phyloP scores from a whole-genome alignment of 148 eudicot species.

The Diospyros lotus region DNA sequence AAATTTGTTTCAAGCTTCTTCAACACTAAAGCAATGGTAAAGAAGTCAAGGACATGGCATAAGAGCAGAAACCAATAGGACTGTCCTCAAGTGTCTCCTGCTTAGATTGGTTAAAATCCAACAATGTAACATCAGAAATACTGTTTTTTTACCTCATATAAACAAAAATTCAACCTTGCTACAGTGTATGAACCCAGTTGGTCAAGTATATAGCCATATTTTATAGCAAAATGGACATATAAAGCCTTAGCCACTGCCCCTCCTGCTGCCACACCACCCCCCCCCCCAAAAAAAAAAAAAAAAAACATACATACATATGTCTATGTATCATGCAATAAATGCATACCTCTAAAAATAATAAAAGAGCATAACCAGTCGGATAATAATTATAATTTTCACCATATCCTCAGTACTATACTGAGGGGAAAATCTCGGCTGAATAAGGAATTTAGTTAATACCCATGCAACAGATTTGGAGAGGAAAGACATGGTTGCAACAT shows the following conservation, averaged over 20 bases:
- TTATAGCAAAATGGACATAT: neutral
- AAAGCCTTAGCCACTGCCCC: no score
- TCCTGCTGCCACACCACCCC: no score
- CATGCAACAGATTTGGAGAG: constrained; percentile 64
- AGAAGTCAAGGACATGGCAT: neutral
- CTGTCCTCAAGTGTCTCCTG: no score
- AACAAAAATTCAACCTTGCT: neutral
- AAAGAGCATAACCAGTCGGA: neutral
- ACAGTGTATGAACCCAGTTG: neutral
- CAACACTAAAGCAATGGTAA: neutral
- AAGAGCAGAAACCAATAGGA: neutral
- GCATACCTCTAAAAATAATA: neutral
- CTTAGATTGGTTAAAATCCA: neutral
- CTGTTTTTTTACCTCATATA: neutral
- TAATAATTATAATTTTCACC: neutral
- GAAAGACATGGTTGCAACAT: constrained; percentile 74
- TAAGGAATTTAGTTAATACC: constrained; percentile 42
- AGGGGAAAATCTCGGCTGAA: neutral
- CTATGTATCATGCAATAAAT: no score
- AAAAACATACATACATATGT: no score
- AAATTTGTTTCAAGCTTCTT: neutral
- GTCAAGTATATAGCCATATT: neutral
- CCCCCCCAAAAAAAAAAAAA: no score
- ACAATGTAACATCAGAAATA: neutral
- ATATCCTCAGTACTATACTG: neutral